Percentiles rank a stretch among this genome's conserved stretches.
These are phyloP conservation scores for Caryopteris hybrid DNA, from an alignment of 305 asterid species.

Conservation along the genomic window DNA sequence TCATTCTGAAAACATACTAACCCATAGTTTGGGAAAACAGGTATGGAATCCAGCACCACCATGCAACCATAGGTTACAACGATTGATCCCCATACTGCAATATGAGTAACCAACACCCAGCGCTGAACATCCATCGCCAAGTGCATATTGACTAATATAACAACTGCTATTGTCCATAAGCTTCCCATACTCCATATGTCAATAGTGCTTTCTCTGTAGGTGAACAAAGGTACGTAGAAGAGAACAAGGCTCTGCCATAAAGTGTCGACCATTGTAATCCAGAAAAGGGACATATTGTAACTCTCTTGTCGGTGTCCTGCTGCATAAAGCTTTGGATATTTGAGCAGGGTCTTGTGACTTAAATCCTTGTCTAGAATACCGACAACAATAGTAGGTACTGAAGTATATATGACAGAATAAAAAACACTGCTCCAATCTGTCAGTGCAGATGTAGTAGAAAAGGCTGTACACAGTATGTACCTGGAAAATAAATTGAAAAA, in stretches of 20 bases:
- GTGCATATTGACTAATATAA: constrained; percentile 80
- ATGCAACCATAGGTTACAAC: constrained; percentile 74
- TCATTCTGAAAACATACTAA: constrained; percentile 36
- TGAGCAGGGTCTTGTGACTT: constrained; percentile 73
- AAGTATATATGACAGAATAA: constrained; percentile 88
- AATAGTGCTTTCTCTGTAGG: constrained; percentile 65
- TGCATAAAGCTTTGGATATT: constrained; percentile 86
- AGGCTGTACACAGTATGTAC: constrained; percentile 85
- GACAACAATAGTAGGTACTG: constrained; percentile 87
- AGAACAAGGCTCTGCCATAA: constrained; percentile 98
- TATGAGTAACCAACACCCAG: constrained; percentile 76
- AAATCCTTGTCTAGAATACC: constrained; percentile 96
- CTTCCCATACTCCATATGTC: constrained; percentile 98
- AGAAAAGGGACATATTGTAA: constrained; percentile 82
- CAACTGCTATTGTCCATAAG: constrained; percentile 95
- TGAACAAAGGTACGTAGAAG: constrained; percentile 73
- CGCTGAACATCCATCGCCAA: constrained; percentile 92
- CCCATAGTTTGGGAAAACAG: constrained; percentile 75
- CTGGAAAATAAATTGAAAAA: constrained; percentile 33
- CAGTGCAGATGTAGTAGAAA: constrained; percentile 87
- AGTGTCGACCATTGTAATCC: constrained; percentile 92
- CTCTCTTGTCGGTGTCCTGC: constrained; percentile 91
- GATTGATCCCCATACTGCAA: constrained; percentile 92
- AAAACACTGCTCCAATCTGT: constrained; percentile 98
- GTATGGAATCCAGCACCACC: constrained; percentile 83